These are phyloP conservation scores for Alnus rubra DNA, from an alignment of 306 rosid genomes.

Conservation along the genomic window DNA sequence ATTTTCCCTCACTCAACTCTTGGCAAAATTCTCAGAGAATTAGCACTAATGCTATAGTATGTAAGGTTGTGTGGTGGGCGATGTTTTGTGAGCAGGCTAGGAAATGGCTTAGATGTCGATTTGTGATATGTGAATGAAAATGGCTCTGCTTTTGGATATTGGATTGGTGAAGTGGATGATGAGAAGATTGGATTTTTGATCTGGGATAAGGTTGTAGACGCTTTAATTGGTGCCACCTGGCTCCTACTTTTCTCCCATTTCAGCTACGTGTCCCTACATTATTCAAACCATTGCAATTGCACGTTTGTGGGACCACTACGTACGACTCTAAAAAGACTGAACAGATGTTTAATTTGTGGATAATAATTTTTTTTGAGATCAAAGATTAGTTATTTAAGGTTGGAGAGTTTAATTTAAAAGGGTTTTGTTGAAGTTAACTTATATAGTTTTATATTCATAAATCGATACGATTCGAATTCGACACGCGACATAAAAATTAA, in stretches of 20 bases:
- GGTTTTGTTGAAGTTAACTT: too few relatives aligned
- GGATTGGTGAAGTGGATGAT: constrained; percentile 39
- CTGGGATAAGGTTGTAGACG: constrained; percentile 61
- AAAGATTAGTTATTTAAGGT: too few relatives aligned
- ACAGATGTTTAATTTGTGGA: too few relatives aligned
- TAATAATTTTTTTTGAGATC: too few relatives aligned
- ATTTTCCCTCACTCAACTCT: constrained; percentile 25
- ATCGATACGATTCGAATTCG: too few relatives aligned
- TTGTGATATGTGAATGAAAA: constrained; percentile 40
- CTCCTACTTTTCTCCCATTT: constrained; percentile 8
- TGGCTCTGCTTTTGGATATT: constrained; percentile 43
- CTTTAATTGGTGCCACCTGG: constrained; percentile 64
- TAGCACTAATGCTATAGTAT: too few relatives aligned
- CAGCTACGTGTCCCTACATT: neutral
- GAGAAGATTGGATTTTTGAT: constrained; percentile 55
- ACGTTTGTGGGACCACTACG: neutral
- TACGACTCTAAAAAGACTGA: too few relatives aligned
- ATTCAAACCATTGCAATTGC: neutral
- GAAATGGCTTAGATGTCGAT: constrained; percentile 19
- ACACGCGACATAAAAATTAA: too few relatives aligned
- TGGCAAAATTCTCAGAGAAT: too few relatives aligned
- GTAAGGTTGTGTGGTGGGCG: constrained; percentile 10
- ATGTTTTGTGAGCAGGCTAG: neutral
- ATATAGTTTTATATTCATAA: too few relatives aligned
- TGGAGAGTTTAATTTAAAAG: too few relatives aligned